Evolutionary conservation across 2,329 filamentous ascomycete species (phyloP).

Genomic region (Stachybotrys chartarum): DNA sequence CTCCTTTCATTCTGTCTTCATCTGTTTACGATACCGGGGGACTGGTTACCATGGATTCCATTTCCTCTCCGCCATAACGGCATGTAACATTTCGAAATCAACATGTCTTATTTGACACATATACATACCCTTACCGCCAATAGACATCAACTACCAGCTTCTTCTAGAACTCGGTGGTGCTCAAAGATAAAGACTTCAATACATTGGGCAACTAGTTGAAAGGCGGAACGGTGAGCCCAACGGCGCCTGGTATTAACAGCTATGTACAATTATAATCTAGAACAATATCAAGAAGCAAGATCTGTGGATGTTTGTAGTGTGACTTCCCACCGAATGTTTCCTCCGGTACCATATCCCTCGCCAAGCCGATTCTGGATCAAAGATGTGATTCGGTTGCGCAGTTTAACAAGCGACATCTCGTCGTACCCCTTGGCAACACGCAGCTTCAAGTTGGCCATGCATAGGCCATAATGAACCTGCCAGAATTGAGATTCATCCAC

Average conservation of each 20-base stretch:
- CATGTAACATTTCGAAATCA: neutral
- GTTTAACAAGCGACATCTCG: constrained; percentile 62
- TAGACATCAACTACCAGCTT: no score
- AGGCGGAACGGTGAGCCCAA: neutral
- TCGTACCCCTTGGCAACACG: constrained; percentile 57
- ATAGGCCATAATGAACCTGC: constrained; percentile 96
- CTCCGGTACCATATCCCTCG: constrained; percentile 76
- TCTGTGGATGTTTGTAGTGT: constrained; percentile 65
- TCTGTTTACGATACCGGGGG: neutral
- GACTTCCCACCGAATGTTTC: constrained; percentile 84
- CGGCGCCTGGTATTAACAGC: neutral
- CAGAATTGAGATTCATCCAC: constrained; percentile 94
- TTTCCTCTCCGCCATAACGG: neutral
- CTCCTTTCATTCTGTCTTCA: neutral
- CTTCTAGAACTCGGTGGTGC: no score
- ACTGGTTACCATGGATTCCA: neutral
- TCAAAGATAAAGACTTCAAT: no score
- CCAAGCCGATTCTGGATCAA: constrained; percentile 81
- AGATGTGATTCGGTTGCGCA: constrained; percentile 69
- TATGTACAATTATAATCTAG: no score
- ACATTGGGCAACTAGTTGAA: no score
- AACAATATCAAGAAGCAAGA: constrained; percentile 10
- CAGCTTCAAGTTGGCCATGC: constrained; percentile 89
- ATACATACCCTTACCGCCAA: no score
- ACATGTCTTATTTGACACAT: no score